These are phyloP conservation scores for Candida krabiensis DNA, from an alignment of 805 yeast genomes.

Conservation along the genomic window DNA sequence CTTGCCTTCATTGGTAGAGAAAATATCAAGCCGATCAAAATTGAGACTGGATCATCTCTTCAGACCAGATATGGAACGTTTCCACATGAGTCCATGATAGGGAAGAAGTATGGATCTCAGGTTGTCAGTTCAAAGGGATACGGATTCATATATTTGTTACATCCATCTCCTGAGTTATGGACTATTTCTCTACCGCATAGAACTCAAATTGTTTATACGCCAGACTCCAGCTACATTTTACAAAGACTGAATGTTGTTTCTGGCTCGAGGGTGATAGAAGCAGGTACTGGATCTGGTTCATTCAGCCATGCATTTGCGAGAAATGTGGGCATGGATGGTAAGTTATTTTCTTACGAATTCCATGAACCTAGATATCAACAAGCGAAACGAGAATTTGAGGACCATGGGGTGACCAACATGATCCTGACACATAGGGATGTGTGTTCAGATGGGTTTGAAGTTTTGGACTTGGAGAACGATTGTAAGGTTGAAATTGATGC, in stretches of 20 bases:
- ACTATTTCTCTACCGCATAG: slow-evolving; percentile 93
- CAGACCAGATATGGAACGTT: slow-evolving; percentile 90
- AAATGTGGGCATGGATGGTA: slow-evolving; percentile 61
- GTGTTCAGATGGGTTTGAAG: slow-evolving; percentile 78
- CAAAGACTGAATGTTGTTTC: slow-evolving; percentile 75
- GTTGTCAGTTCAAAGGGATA: slow-evolving; percentile 66
- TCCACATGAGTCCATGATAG: slow-evolving; percentile 82
- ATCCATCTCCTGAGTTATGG: slow-evolving; percentile 97
- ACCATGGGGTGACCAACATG: slow-evolving; percentile 65
- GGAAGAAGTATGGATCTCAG: slow-evolving; percentile 80
- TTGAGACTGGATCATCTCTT: slow-evolving; percentile 58
- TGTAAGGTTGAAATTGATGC: slow-evolving; percentile 48
- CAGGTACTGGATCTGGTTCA: slow-evolving; percentile 98
- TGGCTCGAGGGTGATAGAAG: slow-evolving; percentile 84
- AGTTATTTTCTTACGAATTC: slow-evolving; percentile 83
- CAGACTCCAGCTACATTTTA: slow-evolving; percentile 88
- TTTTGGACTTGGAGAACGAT: slow-evolving; percentile 31
- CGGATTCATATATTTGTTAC: slow-evolving; percentile 84
- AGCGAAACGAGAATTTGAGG: slow-evolving; percentile 73
- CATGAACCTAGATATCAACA: slow-evolving; percentile 81
- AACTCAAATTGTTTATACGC: slow-evolving; percentile 96
- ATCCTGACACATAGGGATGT: slow-evolving; percentile 87
- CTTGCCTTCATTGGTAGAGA: slow-evolving; percentile 83
- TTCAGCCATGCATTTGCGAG: slow-evolving; percentile 92
- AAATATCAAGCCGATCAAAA: slow-evolving; percentile 69